Evolutionary conservation across 805 yeast species (phyloP).

Genomic region (Wickerhamiella vanderwaltii): DNA sequence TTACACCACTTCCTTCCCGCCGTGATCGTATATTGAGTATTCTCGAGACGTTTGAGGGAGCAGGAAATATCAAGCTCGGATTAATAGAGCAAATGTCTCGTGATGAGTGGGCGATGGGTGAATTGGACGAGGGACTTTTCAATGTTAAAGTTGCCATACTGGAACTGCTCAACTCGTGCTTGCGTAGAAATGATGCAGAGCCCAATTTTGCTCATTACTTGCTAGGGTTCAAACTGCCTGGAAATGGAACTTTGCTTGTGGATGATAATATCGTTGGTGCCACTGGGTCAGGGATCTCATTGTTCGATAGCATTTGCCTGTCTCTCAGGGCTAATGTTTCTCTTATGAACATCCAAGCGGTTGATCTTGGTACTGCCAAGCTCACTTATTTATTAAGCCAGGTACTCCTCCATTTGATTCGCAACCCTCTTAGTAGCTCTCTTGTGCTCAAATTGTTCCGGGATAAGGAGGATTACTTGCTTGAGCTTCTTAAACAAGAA

Average conservation of each 20-base stretch:
- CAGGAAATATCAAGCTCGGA: slow-evolving; percentile 57
- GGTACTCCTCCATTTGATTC: slow-evolving; percentile 49
- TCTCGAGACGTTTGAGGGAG: slow-evolving; percentile 66
- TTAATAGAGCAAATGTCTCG: slow-evolving; percentile 51
- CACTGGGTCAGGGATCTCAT: slow-evolving; percentile 41
- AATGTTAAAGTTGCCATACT: slow-evolving; percentile 46
- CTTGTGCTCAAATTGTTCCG: slow-evolving; percentile 43
- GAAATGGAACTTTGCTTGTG: slow-evolving; percentile 39
- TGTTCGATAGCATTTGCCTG: slow-evolving; percentile 42
- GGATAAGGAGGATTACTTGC: slow-evolving; percentile 36
- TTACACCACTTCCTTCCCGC: slow-evolving; percentile 30
- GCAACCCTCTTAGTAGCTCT: slow-evolving; percentile 42
- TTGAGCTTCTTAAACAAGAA: slow-evolving; percentile 39
- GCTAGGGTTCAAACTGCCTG: slow-evolving; percentile 54
- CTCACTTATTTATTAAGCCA: slow-evolving; percentile 49
- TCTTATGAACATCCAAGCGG: slow-evolving; percentile 28
- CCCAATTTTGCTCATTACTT: slow-evolving; percentile 60
- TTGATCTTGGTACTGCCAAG: slow-evolving; percentile 36
- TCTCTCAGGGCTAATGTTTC: slow-evolving; percentile 39
- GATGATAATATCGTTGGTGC: slow-evolving; percentile 35
- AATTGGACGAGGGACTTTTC: slow-evolving; percentile 30
- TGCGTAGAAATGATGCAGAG: slow-evolving; percentile 27
- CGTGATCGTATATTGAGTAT: slow-evolving; percentile 56
- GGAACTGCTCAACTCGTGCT: slow-evolving; percentile 41
- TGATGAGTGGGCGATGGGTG: slow-evolving; percentile 19